Conservation (phyloP, 768 basidiomycete species). For the Mycena chlorophos region DNA sequence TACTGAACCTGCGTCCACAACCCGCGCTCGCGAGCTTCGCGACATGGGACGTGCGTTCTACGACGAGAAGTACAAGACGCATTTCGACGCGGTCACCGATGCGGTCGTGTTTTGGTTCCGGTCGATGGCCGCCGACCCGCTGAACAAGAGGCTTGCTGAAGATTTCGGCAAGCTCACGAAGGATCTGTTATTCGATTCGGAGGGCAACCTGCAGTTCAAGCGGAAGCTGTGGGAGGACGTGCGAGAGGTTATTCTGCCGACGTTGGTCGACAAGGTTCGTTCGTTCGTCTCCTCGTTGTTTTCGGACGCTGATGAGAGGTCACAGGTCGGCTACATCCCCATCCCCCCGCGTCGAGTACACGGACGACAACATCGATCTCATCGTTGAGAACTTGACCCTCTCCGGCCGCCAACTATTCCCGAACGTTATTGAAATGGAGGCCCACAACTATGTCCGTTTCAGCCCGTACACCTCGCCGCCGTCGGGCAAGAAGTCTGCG, state of each 20-base stretch:
- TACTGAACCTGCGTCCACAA: constrained; percentile 73
- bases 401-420: constrained; percentile 87
- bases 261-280: constrained; percentile 69
- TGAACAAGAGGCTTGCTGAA: constrained; percentile 76
- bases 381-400: constrained; percentile 93
- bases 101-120: constrained; percentile 76
- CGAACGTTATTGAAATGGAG: constrained; percentile 71
- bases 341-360: constrained; percentile 95
- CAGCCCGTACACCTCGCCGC: constrained; percentile 63
- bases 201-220: constrained; percentile 88
- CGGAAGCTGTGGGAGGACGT: constrained; percentile 87
- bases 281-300: not conserved
- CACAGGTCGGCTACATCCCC: constrained; percentile 73
- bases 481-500: constrained; percentile 23
- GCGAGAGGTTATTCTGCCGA: constrained; percentile 76
- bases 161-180: constrained; percentile 81
- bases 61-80: constrained; percentile 58
- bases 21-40: constrained; percentile 59
- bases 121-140: constrained; percentile 81
- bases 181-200: constrained; percentile 78
- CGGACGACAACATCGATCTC: constrained; percentile 81
- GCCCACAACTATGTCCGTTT: constrained; percentile 84
- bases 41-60: constrained; percentile 80
- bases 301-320: not conserved
- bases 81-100: constrained; percentile 81